Evolutionary conservation across 768 basidiomycete genomes (phyloP), one percentile per base, ranked within the genome.

Genomic region (Suillus cothurnatus): DNA sequence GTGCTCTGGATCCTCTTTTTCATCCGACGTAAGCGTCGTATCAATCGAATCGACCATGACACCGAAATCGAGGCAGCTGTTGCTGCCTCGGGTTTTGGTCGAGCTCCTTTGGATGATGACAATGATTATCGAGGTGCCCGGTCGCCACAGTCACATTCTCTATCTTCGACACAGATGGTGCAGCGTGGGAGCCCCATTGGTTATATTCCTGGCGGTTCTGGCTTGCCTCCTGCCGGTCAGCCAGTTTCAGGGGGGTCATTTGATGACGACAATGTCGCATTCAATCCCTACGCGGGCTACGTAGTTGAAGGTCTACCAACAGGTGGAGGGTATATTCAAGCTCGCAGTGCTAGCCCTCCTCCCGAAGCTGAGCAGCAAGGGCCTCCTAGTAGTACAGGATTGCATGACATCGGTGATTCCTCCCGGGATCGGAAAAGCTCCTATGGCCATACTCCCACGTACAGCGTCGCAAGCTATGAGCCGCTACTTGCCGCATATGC

Each of bases 1-100:
- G 71, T 87, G 47, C 80, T 93, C 57, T 92, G 86, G 84, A 81
- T 90, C 63, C 76, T 91, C 68, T 92, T 93, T 73, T 89, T 86
- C 60, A 73, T 91, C 62, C 87, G 88, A 31, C 85, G 90, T 57
- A 85, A 88, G 66, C 84, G 88, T 55, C 82, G 87, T 38, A 86
- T 82, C 49, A 82, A 78, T 39, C 80, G 82, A 58, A 74, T 89
- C n/a, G 91, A 91, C 66, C 86, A 88, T 65, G 90, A 93, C 65
- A 82, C 85, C 1, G 87, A 85, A 0, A 85, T 89, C n/a, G 86
- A 87, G n/a, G 89, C 88, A 43, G 86, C 86, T 7, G 81, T 90
- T 61, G 86, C 88, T 11, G 91, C 89, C 36, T 88, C 90, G 2
- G 90, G 92, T 31, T 84, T 88, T 73, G 82, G 86, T 71, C 85